These are phyloP conservation scores for Coemansia sp. DNA, from an alignment of 192 early-diverging fungal genomes.

Conservation along the genomic window DNA sequence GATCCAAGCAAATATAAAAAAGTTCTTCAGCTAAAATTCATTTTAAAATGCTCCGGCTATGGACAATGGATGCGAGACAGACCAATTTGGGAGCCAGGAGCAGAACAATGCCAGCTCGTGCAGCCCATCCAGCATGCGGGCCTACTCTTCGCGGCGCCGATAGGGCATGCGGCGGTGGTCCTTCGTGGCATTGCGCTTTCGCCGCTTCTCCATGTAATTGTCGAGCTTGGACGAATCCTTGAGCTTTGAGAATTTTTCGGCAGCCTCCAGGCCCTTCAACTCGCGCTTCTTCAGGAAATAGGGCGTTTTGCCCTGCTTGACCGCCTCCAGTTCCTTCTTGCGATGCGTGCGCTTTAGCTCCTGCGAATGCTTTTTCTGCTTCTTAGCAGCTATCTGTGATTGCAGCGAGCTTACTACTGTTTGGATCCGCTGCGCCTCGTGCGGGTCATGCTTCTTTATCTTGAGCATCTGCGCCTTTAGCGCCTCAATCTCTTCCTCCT, in stretches of 20 bases:
- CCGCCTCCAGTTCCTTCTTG: conserved; percentile 74
- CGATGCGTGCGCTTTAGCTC: conserved; percentile 70
- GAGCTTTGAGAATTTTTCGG: conserved; percentile 79
- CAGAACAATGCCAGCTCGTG: not conserved
- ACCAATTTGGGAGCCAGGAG: no score
- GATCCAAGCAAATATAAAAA: no score
- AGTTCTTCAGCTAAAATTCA: no score
- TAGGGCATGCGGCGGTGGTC: conserved; percentile 69
- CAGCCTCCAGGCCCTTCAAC: conserved; percentile 72
- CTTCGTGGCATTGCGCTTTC: conserved; percentile 89
- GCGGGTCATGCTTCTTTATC: conserved; percentile 55
- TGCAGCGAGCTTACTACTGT: conserved; percentile 60
- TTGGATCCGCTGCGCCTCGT: conserved; percentile 59
- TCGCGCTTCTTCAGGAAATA: conserved; percentile 89
- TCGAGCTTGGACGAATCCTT: conserved; percentile 72
- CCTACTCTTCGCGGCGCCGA: conserved; percentile 43
- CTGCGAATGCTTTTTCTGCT: conserved; percentile 52
- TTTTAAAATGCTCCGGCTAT: no score
- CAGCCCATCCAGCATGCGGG: not conserved
- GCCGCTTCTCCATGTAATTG: conserved; percentile 82
- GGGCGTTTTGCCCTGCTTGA: conserved; percentile 87
- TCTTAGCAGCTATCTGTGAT: conserved; percentile 42
- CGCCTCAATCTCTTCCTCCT: conserved; percentile 66
- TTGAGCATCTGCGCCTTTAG: conserved; percentile 62
- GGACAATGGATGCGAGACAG: no score